Conservation (phyloP, 1,284 basidiomycete species). For the Wallemia mellicola region DNA sequence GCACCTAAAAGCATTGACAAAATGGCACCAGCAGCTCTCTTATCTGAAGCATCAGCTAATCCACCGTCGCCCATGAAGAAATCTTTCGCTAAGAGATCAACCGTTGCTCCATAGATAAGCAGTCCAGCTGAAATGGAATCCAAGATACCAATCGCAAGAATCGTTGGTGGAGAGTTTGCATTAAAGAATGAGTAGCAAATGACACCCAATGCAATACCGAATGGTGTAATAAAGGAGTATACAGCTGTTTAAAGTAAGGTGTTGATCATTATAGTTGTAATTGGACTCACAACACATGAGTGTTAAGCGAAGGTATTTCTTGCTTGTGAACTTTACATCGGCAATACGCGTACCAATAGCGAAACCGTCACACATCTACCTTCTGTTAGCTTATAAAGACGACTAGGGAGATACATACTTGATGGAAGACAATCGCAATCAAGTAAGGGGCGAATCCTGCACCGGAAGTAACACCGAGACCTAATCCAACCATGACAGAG, state of each 20-base stretch:
- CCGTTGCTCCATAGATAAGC: constrained; percentile 13
- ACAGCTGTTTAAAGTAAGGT: neutral
- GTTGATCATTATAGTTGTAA: neutral
- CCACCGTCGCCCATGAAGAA: neutral
- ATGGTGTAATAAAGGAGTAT: constrained; percentile 7
- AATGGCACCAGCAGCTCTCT: neutral
- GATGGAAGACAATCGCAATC: constrained; percentile 13
- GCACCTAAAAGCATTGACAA: neutral
- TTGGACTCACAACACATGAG: neutral
- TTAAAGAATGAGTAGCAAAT: constrained; percentile 12
- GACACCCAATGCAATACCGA: constrained; percentile 13
- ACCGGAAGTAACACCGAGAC: constrained; percentile 13
- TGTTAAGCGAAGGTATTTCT: neutral
- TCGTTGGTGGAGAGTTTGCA: constrained; percentile 10
- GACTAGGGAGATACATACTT: constrained; percentile 1
- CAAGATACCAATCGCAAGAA: constrained; percentile 12
- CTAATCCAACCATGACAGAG: constrained; percentile 13
- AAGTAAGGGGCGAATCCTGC: constrained; percentile 10
- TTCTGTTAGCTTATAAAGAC: neutral
- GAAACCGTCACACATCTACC: neutral
- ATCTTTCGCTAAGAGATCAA: constrained; percentile 7
- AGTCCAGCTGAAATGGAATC: constrained; percentile 14
- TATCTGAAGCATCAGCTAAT: neutral
- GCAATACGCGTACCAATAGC: neutral
- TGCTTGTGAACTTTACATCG: neutral